These are phyloP conservation scores for Arachnomyces sp. DNA, from an alignment of 2,329 filamentous ascomycete species.

Conservation along the genomic window DNA sequence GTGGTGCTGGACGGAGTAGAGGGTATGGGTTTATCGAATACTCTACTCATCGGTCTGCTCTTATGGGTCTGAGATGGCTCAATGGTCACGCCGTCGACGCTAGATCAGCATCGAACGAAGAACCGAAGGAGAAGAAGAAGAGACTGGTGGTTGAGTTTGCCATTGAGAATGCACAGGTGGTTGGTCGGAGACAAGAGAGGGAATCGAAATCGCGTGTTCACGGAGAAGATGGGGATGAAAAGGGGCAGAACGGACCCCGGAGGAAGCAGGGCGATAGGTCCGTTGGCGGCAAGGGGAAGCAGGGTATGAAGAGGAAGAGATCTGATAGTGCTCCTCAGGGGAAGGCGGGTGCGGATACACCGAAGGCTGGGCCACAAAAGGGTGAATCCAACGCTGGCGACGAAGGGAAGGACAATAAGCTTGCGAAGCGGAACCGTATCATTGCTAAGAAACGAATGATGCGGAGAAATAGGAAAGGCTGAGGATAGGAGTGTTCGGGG, in stretches of 20 bases:
- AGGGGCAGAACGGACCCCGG: constrained; percentile 20
- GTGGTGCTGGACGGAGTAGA: constrained; percentile 71
- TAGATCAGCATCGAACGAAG: constrained; percentile 20
- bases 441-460: constrained; percentile 77
- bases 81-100: constrained; percentile 61
- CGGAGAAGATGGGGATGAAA: constrained; percentile 24
- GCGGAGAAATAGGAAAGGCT: constrained; percentile 53
- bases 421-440: constrained; percentile 62
- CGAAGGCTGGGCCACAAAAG: constrained; percentile 12
- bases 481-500: constrained; percentile 2
- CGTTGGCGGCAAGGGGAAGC: constrained; percentile 8
- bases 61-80: constrained; percentile 90
- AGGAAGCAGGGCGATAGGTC: constrained; percentile 10
- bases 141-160: constrained; percentile 92
- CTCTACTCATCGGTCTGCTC: constrained; percentile 80
- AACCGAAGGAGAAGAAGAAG: constrained; percentile 64
- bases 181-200: constrained; percentile 63
- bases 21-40: constrained; percentile 99
- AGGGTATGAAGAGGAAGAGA: constrained; percentile 26
- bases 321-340: constrained; percentile 9
- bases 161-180: constrained; percentile 94
- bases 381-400: constrained; percentile 14
- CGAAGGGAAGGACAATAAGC: constrained; percentile 43
- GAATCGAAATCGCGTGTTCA: constrained; percentile 47
- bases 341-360: neutral